Conservation (phyloP, 75 land plant species). For the Pseudotsuga menziesii region DNA sequence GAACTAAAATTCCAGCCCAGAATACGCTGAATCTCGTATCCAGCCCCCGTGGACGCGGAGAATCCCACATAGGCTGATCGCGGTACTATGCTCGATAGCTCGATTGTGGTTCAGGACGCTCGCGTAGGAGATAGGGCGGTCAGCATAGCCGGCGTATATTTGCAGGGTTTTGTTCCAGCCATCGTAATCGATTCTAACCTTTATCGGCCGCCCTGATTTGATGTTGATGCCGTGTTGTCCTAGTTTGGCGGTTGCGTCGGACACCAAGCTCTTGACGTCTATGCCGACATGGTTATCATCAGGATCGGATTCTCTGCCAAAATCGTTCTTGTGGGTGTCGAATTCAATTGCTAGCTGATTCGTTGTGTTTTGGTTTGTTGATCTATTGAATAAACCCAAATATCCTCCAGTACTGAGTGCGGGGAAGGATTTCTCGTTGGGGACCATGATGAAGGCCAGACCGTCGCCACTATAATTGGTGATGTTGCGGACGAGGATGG, state of each 20-base stretch:
- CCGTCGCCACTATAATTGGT: constrained; percentile 26
- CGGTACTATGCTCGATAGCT: constrained; percentile 28
- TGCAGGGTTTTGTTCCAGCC: constrained; percentile 14
- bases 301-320: constrained; percentile 37
- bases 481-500: constrained; percentile 10
- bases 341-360: constrained; percentile 30
- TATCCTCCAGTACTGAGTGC: not conserved
- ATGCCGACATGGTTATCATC: constrained; percentile 44
- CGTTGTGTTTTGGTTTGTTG: not conserved
- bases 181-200: constrained; percentile 20
- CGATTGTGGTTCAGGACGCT: constrained; percentile 11
- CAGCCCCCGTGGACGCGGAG: constrained; percentile 42
- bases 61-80: constrained; percentile 39
- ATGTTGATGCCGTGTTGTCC: constrained; percentile 22
- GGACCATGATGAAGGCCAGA: constrained; percentile 38
- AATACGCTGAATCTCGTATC: constrained; percentile 22
- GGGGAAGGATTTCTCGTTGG: not conserved
- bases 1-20: constrained; percentile 35
- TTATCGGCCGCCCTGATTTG: not conserved
- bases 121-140: not conserved
- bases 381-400: constrained; percentile 19
- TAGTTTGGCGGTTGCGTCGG: constrained; percentile 7
- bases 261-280: constrained; percentile 23
- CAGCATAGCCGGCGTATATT: constrained; percentile 16
- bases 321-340: constrained; percentile 30